Base-by-base conservation (phyloP, 345 rosid genomes). In the Eucalyptus victrix region DNA sequence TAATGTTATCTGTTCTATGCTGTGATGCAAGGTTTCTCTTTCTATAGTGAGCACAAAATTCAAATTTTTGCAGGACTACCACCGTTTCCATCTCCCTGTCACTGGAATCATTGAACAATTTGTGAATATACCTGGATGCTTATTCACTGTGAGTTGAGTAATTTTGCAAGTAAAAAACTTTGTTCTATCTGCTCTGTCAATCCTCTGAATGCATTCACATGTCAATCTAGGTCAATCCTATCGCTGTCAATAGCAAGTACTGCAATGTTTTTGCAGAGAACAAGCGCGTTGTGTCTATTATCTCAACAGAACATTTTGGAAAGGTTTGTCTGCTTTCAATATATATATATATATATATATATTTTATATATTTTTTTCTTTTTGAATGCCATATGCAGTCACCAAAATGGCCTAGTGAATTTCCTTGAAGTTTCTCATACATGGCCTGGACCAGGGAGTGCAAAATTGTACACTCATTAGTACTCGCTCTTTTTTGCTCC, bases 241-340 rank as follows among this genome's bases (percentile, higher is more conserved):
- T 97, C 58, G 99, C 99, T 32, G 97, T 97, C 62, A 96, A 97
- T 89, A 96, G 99, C 93, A 95, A 95, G 91, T 97, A 97, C 56
- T 97, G 99, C 91, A 97, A 97, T 89, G 99, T 97, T 86, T 96
- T 97, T 92, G 95, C 99, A 0, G 99, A 97, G 93, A 97, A 97
- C 87, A 96, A 96, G 93, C 94, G 99, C 12, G 95, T 90, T 18
- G 94, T 96, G 87, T 93, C 95, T 44, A 91, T 96, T 88, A 96
- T 97, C 90, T 94, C 97, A 60, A 95, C 99, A 80, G 86, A 80
- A n/a, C 93, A 95, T 76, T 97, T 96, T 87, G 97, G 99, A 92
- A 96, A 96, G 98, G 99, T 97, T 87, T 45, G 93, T 91, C 49
- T 15, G 13, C 80, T 65, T 62, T 30, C 47, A 40, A 54, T 23